Conservation (phyloP, 2,329 filamentous ascomycete genomes). For the Xylariaceae sp. region DNA sequence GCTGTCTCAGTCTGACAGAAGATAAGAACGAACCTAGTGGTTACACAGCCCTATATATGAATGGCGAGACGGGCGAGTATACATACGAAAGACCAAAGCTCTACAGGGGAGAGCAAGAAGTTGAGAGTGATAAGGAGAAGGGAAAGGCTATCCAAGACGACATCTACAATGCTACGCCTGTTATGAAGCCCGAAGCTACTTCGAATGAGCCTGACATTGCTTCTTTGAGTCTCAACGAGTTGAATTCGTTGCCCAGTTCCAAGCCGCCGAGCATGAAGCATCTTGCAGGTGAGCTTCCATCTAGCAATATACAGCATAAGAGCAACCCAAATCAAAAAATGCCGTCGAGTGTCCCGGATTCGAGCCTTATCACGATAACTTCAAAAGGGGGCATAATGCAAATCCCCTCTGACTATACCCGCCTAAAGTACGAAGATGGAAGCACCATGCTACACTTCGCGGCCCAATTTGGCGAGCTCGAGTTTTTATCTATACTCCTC, state of each 20-base stretch:
- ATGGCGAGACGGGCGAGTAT: not conserved
- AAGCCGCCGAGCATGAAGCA: too few relatives aligned
- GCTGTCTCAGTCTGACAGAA: not conserved
- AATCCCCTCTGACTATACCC: not conserved
- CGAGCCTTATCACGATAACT: not conserved
- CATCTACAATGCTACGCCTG: not conserved
- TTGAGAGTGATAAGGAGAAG: not conserved
- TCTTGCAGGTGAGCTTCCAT: too few relatives aligned
- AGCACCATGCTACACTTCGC: constrained; percentile 7
- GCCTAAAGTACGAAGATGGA: not conserved
- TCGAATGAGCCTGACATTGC: not conserved
- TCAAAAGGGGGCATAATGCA: not conserved
- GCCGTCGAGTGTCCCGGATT: too few relatives aligned
- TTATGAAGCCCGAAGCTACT: not conserved
- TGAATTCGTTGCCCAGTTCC: too few relatives aligned
- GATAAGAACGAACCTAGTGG: not conserved
- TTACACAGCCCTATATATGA: not conserved
- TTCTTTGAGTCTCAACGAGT: not conserved
- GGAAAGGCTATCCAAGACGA: too few relatives aligned
- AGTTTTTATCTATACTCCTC: not conserved
- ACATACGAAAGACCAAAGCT: constrained; percentile 3
- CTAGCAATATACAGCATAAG: too few relatives aligned
- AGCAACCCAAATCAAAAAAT: too few relatives aligned
- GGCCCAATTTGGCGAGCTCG: not conserved
- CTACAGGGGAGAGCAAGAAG: not conserved